A percentile compares a stretch with the other conserved stretches of the same genome.
These are phyloP conservation scores for Heliamphora pulchella DNA, from an alignment of 179 eudicot species.

Conservation along the genomic window DNA sequence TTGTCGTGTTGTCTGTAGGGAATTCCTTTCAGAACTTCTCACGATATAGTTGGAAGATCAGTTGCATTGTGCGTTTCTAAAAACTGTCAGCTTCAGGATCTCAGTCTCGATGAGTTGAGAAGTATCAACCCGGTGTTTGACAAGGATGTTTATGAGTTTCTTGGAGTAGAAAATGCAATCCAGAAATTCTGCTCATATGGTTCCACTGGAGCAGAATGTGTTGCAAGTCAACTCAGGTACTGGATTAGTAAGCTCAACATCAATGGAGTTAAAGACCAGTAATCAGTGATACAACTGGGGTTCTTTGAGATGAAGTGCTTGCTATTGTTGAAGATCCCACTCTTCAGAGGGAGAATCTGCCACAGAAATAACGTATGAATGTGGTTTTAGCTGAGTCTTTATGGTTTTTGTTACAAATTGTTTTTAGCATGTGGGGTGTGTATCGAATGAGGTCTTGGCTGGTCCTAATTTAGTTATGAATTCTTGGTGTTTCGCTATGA, in stretches of 20 bases:
- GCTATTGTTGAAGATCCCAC: neutral
- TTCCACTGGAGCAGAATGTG: constrained; percentile 89
- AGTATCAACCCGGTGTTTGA: constrained; percentile 48
- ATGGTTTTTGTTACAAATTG: too few relatives aligned
- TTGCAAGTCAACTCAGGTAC: constrained; percentile 55
- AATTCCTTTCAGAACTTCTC: constrained; percentile 91
- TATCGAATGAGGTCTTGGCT: too few relatives aligned
- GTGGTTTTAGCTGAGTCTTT: too few relatives aligned
- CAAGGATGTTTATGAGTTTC: constrained; percentile 71
- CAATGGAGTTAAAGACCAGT: constrained; percentile 13
- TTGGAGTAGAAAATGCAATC: constrained; percentile 80
- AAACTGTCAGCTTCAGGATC: constrained; percentile 62
- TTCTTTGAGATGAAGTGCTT: neutral
- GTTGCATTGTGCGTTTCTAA: constrained; percentile 73
- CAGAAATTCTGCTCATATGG: constrained; percentile 86
- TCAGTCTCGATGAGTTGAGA: constrained; percentile 60
- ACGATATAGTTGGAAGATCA: constrained; percentile 84
- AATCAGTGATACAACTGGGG: neutral
- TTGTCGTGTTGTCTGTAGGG: constrained; percentile 41
- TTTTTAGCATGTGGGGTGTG: too few relatives aligned
- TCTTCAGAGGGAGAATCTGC: too few relatives aligned
- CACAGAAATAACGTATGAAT: too few relatives aligned
- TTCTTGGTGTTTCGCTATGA: too few relatives aligned
- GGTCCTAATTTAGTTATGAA: too few relatives aligned
- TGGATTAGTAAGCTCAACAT: constrained; percentile 60